Evolutionary conservation across 495 filamentous ascomycete genomes (phyloP).

Genomic region (Xylaria intraflava): DNA sequence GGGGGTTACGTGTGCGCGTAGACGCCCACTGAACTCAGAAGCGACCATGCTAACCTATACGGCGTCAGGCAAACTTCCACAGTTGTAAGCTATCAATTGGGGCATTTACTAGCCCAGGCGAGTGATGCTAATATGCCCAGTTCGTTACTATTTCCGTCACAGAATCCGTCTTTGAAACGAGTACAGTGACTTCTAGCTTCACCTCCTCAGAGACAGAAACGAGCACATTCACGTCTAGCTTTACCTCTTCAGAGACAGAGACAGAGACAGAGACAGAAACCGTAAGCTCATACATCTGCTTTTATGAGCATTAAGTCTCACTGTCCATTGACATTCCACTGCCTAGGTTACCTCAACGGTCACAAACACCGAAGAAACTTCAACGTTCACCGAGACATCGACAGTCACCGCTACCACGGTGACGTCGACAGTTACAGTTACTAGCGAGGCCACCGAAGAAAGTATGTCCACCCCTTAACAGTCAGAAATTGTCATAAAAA

Average conservation of each 20-base stretch:
- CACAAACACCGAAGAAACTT: not conserved
- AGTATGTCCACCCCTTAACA: not conserved
- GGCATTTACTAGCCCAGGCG: not conserved
- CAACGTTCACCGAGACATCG: not conserved
- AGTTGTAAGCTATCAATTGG: not conserved
- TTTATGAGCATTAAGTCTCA: not conserved
- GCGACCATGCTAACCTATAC: not conserved
- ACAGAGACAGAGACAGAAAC: not conserved
- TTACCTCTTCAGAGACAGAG: not conserved
- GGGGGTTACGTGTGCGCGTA: not conserved
- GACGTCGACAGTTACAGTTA: not conserved
- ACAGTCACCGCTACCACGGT: not conserved
- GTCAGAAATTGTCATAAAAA: not conserved
- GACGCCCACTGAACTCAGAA: not conserved
- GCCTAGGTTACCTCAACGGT: not conserved
- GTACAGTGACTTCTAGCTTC: not conserved
- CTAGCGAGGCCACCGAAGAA: not conserved
- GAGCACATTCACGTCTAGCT: not conserved
- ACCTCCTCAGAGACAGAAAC: not conserved
- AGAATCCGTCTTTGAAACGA: not conserved
- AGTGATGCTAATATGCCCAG: not conserved
- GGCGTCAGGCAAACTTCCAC: slow-evolving; percentile 7
- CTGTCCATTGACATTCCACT: not conserved
- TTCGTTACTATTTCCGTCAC: not conserved
- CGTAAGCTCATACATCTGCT: not conserved